Conservation (phyloP, 140 eudicot species). For the Oenanthe javanica region DNA sequence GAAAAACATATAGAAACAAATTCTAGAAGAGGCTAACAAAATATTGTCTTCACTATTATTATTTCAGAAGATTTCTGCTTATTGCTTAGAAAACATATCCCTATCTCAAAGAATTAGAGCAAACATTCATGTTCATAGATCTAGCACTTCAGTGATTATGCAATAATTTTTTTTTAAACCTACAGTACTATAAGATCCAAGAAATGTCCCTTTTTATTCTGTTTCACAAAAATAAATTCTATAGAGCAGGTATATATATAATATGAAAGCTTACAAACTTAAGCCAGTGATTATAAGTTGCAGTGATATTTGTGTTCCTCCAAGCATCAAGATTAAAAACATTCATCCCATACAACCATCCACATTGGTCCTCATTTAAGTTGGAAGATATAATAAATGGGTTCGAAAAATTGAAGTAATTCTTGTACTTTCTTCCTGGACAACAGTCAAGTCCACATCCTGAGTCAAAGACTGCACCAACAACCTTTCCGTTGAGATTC, state of each 20-base stretch:
- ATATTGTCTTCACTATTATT: too few relatives aligned
- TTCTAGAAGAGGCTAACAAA: too few relatives aligned
- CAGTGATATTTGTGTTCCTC: slow-evolving; percentile 35
- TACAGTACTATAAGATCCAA: neutral
- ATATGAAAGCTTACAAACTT: slow-evolving; percentile 21
- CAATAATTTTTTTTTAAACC: neutral
- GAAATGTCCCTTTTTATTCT: neutral
- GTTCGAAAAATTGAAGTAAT: slow-evolving; percentile 32
- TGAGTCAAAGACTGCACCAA: slow-evolving; percentile 40
- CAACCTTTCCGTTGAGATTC: slow-evolving; percentile 35
- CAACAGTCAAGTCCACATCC: slow-evolving; percentile 31
- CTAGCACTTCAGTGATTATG: neutral
- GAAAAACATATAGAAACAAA: too few relatives aligned
- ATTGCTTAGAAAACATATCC: too few relatives aligned
- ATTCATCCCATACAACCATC: slow-evolving; percentile 46
- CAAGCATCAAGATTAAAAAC: slow-evolving; percentile 33
- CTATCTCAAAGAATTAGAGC: neutral
- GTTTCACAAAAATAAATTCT: neutral
- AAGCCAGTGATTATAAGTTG: slow-evolving; percentile 37
- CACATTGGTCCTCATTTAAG: slow-evolving; percentile 28
- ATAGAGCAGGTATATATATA: neutral
- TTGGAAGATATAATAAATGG: slow-evolving; percentile 29
- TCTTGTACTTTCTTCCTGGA: slow-evolving; percentile 34
- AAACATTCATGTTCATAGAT: neutral
- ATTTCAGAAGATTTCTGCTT: too few relatives aligned